Conservation (phyloP, 1,284 basidiomycete species). For the Cryptococcus sp. region DNA sequence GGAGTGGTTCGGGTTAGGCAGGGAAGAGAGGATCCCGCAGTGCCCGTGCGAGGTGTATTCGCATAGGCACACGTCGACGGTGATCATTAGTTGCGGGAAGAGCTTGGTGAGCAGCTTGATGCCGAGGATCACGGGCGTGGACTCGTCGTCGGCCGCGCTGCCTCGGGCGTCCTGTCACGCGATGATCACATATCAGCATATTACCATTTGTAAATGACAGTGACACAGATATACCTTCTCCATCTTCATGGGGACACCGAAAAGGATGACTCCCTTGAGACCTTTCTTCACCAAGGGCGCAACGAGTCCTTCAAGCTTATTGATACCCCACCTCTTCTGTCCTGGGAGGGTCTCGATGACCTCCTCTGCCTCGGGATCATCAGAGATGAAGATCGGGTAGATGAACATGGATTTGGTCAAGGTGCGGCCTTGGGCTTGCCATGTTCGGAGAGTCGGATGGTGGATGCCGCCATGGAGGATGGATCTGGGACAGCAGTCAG, state of each 20-base stretch:
- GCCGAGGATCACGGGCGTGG: constrained; percentile 90
- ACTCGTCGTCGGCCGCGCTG: constrained; percentile 82
- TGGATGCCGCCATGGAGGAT: constrained; percentile 91
- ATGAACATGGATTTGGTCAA: constrained; percentile 91
- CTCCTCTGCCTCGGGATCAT: constrained; percentile 80
- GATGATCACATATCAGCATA: neutral
- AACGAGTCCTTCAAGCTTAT: constrained; percentile 85
- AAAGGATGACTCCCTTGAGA: constrained; percentile 87
- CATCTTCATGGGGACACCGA: constrained; percentile 87
- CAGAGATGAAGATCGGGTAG: constrained; percentile 96
- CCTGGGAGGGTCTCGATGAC: constrained; percentile 77
- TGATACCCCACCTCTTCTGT: constrained; percentile 91
- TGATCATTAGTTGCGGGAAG: constrained; percentile 84
- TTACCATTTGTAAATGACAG: neutral
- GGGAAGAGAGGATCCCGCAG: constrained; percentile 73
- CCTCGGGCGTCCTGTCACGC: constrained; percentile 71
- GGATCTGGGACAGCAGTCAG: constrained; percentile 57
- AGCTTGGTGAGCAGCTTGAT: constrained; percentile 73
- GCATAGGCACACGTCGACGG: constrained; percentile 97
- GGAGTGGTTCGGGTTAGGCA: constrained; percentile 44
- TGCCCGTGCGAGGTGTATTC: constrained; percentile 99
- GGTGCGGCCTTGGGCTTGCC: constrained; percentile 69
- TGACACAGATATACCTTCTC: constrained; percentile 68
- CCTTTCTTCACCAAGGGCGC: constrained; percentile 87
- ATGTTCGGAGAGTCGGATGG: constrained; percentile 80